phyloP scores from a whole-genome alignment of 78 protist species.

The Bigelowiella natans region DNA sequence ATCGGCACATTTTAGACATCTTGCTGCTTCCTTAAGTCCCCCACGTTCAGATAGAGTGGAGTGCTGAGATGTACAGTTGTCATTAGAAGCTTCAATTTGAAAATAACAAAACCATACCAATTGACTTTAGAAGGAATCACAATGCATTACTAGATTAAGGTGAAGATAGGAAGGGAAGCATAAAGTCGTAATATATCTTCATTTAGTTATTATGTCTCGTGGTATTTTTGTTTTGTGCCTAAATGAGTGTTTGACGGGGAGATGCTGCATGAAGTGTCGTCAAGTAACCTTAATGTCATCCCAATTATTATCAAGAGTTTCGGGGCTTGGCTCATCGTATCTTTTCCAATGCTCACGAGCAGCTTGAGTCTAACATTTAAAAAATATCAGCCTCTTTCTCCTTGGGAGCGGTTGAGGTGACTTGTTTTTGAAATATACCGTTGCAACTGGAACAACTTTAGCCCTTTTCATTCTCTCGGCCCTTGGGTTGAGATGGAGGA shows the following conservation, averaged over 20 bases:
- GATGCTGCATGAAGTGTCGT: no score
- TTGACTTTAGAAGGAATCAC: no score
- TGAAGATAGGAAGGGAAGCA: no score
- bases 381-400: background rate
- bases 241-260: no score
- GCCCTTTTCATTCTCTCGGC: background rate
- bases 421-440: background rate
- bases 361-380: background rate
- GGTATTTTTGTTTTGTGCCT: no score
- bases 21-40: slow-evolving; percentile 58
- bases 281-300: background rate
- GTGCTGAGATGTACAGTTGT: no score
- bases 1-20: slow-evolving; percentile 87
- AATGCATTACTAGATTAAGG: no score
- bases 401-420: no score
- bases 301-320: background rate
- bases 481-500: background rate
- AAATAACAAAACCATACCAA: no score
- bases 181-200: no score
- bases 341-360: background rate
- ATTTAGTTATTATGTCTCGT: no score
- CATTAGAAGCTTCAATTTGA: no score
- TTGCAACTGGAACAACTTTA: background rate
- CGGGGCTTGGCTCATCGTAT: background rate
- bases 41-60: slow-evolving; percentile 75